Evolutionary conservation across 2,329 filamentous ascomycete species (phyloP).

Genomic region (Aspergillus hiratsukae): DNA sequence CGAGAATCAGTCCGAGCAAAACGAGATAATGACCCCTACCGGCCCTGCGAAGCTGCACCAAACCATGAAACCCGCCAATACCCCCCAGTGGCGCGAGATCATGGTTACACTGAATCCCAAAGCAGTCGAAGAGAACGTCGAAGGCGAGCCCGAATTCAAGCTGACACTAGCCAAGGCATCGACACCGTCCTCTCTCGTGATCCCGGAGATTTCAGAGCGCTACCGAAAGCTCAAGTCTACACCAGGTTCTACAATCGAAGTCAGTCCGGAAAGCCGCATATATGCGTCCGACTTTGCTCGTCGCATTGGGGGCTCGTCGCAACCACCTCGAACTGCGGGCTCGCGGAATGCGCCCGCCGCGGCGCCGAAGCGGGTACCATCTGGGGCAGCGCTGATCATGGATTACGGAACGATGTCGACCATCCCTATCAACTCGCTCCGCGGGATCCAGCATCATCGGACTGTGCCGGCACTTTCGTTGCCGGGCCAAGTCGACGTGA

Average conservation of each 20-base stretch:
- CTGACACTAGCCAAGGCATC: constrained; percentile 69
- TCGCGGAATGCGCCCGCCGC: constrained; percentile 21
- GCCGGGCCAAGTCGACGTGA: constrained; percentile 81
- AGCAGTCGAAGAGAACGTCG: constrained; percentile 48
- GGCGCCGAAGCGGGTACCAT: constrained; percentile 57
- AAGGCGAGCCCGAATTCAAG: constrained; percentile 73
- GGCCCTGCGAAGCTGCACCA: constrained; percentile 44
- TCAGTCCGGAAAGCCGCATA: constrained; percentile 80
- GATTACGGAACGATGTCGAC: constrained; percentile 82
- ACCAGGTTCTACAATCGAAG: constrained; percentile 71
- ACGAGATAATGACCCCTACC: constrained; percentile 48
- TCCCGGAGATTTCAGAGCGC: constrained; percentile 75
- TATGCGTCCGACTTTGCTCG: constrained; percentile 77
- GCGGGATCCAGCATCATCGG: constrained; percentile 76
- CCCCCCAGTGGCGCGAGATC: constrained; percentile 74
- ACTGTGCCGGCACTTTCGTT: constrained; percentile 72
- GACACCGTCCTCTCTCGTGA: constrained; percentile 78
- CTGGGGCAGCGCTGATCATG: constrained; percentile 87
- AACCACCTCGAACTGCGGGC: constrained; percentile 21
- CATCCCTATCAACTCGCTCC: constrained; percentile 82
- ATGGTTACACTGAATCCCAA: constrained; percentile 65
- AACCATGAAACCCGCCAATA: constrained; percentile 36
- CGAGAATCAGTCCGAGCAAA: constrained; percentile 43
- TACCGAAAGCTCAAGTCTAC: constrained; percentile 69
- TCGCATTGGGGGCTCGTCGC: constrained; percentile 69